These are phyloP conservation scores for Cercospora sojina DNA, from an alignment of 2,329 filamentous ascomycete genomes.

Conservation along the genomic window DNA sequence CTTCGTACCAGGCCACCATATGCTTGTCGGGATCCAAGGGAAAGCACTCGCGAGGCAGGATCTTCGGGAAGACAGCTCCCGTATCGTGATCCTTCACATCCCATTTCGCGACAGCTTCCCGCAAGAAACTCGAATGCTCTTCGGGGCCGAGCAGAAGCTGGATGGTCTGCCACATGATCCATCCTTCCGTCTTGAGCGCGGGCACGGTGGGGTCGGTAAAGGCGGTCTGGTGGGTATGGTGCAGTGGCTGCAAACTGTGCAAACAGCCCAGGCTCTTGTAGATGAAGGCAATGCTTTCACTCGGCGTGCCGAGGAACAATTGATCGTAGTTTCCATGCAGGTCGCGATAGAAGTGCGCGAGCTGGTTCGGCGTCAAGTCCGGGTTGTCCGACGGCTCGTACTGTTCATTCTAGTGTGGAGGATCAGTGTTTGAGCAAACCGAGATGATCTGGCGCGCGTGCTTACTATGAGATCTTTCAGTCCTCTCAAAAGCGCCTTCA, in stretches of 20 bases:
- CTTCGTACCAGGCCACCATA: conserved; percentile 84
- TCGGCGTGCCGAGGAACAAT: conserved; percentile 74
- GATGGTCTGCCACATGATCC: conserved; percentile 90
- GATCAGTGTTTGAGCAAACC: conserved; percentile 5
- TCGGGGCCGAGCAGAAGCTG: conserved; percentile 84
- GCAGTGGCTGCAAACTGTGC: conserved; percentile 73
- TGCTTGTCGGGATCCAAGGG: conserved; percentile 71
- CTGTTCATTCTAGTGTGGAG: conserved; percentile 40
- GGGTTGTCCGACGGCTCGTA: conserved; percentile 46
- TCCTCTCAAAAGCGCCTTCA: conserved; percentile 49
- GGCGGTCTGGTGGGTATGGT: conserved; percentile 48
- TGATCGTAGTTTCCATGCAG: conserved; percentile 50
- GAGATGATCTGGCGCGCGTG: neutral
- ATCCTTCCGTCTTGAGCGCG: conserved; percentile 77
- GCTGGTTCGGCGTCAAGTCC: conserved; percentile 51
- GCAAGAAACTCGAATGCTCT: conserved; percentile 80
- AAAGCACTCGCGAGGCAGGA: conserved; percentile 66
- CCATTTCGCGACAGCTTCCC: conserved; percentile 76
- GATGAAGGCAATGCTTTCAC: conserved; percentile 79
- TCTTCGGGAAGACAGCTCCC: conserved; percentile 57
- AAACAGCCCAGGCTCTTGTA: conserved; percentile 90
- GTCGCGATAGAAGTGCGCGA: conserved; percentile 52
- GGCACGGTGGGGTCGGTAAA: conserved; percentile 77
- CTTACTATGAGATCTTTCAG: conserved; percentile 49
- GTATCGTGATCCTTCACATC: conserved; percentile 70